A percentile compares a stretch with the other conserved stretches of the same genome.
Evolutionary conservation across 768 basidiomycete genomes (phyloP).

Genomic region (Agrocybe pediades): DNA sequence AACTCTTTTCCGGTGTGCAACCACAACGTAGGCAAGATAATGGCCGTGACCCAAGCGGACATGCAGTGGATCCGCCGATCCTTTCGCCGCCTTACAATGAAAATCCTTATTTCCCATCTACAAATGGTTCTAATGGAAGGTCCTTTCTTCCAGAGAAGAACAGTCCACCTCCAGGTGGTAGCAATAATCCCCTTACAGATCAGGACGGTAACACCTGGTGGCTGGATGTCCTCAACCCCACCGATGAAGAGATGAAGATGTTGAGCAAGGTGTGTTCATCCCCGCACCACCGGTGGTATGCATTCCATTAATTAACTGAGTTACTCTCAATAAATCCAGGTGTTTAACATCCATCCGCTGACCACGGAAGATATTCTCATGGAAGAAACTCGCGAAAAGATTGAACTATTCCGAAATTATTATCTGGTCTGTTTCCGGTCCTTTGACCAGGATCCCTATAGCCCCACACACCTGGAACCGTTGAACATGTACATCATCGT

Average conservation of each 20-base stretch:
- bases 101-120: slow-evolving; percentile 8
- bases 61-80: neutral
- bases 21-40: neutral
- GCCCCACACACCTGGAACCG: slow-evolving; percentile 95
- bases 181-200: slow-evolving; percentile 42
- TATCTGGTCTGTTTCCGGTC: slow-evolving; percentile 99
- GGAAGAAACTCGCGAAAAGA: slow-evolving; percentile 99
- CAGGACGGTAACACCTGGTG: slow-evolving; percentile 79
- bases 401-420: slow-evolving; percentile 98
- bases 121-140: slow-evolving; percentile 1
- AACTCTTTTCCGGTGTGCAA: slow-evolving; percentile 71
- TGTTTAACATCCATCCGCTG: slow-evolving; percentile 95
- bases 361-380: slow-evolving; percentile 99
- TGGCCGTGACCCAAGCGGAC: neutral
- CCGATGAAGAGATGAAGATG: slow-evolving; percentile 98
- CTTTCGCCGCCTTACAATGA: slow-evolving; percentile 18
- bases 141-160: slow-evolving; percentile 13
- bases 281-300: neutral
- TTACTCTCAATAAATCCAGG: slow-evolving; percentile 44
- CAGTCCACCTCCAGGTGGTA: slow-evolving; percentile 18
- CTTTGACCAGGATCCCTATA: slow-evolving; percentile 98
- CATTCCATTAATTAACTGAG: neutral
- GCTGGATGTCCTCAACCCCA: slow-evolving; percentile 91
- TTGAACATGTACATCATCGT: slow-evolving; percentile 99
- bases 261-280: slow-evolving; percentile 73